Evolutionary conservation across 148 eudicot species (phyloP), one percentile per base, ranked within the genome.

Genomic region (Linanthus parryae): DNA sequence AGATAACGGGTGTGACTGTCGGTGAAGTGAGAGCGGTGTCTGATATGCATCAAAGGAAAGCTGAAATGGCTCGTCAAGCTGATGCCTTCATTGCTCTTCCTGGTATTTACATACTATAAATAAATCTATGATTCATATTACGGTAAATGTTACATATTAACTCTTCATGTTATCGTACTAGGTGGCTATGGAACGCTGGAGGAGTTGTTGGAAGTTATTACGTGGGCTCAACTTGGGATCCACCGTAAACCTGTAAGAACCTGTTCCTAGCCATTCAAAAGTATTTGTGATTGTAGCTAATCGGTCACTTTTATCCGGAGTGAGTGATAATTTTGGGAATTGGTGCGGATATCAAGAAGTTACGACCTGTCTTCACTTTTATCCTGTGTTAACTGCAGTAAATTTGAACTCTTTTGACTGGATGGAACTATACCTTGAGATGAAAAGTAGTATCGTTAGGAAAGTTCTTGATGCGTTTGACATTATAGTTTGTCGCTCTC

Each of bases 1-100:
- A 91, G 97, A 76, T 91, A 66, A 83, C 95, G 5, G 98, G 98
- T 42, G 83, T 54, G 62, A 75, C 82, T 1, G 73, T 86, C 13
- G 98, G 98, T 15, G 95, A 91, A 67, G 82, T 86, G 28, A 75
- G 74, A 65, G 71, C 88, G 3, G 98, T 91, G 16, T 79, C 95
- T 28, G 83, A 73, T 69, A 91, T 91, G 98, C 98, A 91, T 65
- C 87, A 91, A 54, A 76, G 97, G 65, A 91, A 86, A 60, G 95
- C 97, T 35, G 97, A 91, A 66, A 91, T 91, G 97, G 95, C 95
- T 34, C 83, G 89, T 18, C 94, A 81, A 75, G 98, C 98, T 11
- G 98, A 91, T 60, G 98, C 98, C 33, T 91, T 91, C 64, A 75
- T 91, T 20, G 95, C 98, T 29, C 76, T 91, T 52, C 95, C 98